These are phyloP conservation scores for Aspergillus sp. DNA, from an alignment of 2,329 filamentous ascomycete genomes.

Conservation along the genomic window DNA sequence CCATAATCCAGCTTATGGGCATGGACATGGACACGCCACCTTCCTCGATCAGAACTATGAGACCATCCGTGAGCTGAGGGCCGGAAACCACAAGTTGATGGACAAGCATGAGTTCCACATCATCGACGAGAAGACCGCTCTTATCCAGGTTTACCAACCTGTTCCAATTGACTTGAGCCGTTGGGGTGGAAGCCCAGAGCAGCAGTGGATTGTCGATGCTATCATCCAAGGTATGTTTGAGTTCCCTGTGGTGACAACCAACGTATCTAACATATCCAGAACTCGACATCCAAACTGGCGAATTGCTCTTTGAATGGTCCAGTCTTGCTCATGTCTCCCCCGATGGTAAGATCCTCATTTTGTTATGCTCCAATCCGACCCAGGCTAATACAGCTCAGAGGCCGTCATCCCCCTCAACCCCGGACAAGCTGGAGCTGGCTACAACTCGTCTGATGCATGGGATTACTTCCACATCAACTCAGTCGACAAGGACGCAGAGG, in stretches of 20 bases:
- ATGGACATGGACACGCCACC: conserved; percentile 52
- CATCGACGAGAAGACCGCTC: conserved; percentile 48
- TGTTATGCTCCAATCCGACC: neutral
- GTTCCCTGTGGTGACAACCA: conserved; percentile 16
- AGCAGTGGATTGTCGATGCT: conserved; percentile 54
- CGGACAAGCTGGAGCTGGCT: conserved; percentile 37
- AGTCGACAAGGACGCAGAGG: conserved; percentile 34
- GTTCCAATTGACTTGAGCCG: conserved; percentile 41
- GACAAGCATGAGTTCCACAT: conserved; percentile 55
- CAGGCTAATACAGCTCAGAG: conserved; percentile 25
- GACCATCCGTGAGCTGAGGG: conserved; percentile 49
- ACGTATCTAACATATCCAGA: conserved; percentile 13
- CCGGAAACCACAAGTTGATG: conserved; percentile 43
- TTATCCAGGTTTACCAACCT: conserved; percentile 53
- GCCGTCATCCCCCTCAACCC: conserved; percentile 44
- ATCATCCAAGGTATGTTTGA: conserved; percentile 47
- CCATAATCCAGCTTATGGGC: conserved; percentile 48
- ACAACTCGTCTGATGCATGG: conserved; percentile 39
- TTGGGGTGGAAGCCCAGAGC: conserved; percentile 44
- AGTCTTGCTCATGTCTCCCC: conserved; percentile 54
- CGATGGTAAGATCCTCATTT: conserved; percentile 33
- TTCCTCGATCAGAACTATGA: conserved; percentile 53
- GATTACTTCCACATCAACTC: conserved; percentile 50
- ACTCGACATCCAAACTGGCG: conserved; percentile 49
- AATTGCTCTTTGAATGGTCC: conserved; percentile 56